These are phyloP conservation scores for Casuarina cunninghamiana DNA, from an alignment of 306 rosid species.

Conservation along the genomic window DNA sequence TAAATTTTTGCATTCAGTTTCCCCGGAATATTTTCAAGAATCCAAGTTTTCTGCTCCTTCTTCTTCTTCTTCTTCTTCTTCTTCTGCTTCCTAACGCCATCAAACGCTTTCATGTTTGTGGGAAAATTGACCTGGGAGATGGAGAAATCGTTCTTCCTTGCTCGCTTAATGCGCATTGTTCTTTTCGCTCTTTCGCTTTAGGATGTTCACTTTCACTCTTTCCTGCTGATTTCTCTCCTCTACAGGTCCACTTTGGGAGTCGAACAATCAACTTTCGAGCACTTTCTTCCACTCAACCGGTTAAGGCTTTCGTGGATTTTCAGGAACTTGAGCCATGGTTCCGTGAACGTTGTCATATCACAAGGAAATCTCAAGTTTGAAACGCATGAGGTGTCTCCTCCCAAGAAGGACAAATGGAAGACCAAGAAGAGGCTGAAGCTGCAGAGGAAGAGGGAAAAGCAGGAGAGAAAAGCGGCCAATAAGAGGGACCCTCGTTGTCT, in stretches of 20 bases:
- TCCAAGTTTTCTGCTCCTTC: neutral
- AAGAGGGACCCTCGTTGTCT: conserved; percentile 83
- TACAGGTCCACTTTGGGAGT: conserved; percentile 53
- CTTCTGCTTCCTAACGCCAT: neutral
- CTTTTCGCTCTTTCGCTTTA: neutral
- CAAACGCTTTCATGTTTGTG: neutral
- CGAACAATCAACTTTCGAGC: conserved; percentile 31
- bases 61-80: neutral
- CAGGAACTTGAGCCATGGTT: conserved; percentile 70
- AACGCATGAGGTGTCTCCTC: conserved; percentile 63
- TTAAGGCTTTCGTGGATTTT: conserved; percentile 38
- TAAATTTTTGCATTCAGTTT: conserved; percentile 22
- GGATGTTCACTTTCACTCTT: neutral
- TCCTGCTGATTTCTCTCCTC: conserved; percentile 18
- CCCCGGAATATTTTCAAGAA: neutral
- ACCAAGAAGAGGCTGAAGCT: conserved; percentile 80
- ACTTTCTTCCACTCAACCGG: conserved; percentile 22
- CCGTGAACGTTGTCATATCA: conserved; percentile 70
- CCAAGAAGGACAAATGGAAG: conserved; percentile 74
- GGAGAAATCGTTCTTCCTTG: neutral
- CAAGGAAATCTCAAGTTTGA: conserved; percentile 80
- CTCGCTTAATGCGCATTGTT: neutral
- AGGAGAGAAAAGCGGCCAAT: conserved; percentile 76
- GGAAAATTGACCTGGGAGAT: neutral
- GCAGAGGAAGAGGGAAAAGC: conserved; percentile 73